Evolutionary conservation across 2,329 filamentous ascomycete genomes (phyloP).

Genomic region (Calonectria multiphialidica): DNA sequence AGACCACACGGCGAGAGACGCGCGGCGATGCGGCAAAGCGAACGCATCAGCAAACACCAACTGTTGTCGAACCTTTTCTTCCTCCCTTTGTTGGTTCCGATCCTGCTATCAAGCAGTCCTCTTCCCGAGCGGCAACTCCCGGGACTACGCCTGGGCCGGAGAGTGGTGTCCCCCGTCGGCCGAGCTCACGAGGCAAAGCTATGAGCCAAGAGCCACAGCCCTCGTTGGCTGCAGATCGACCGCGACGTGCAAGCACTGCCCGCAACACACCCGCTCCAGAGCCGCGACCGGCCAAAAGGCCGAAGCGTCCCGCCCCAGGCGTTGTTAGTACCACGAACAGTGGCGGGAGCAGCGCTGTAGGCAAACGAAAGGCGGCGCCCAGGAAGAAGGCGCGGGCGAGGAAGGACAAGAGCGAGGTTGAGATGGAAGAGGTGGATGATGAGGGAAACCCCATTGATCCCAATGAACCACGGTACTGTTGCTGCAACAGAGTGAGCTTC

Average conservation of each 20-base stretch:
- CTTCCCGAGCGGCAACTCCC: constrained; percentile 52
- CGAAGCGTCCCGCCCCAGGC: constrained; percentile 79
- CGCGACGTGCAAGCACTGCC: constrained; percentile 68
- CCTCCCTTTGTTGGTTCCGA: constrained; percentile 33
- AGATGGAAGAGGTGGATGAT: constrained; percentile 73
- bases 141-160: constrained; percentile 51
- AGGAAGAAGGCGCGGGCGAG: constrained; percentile 71
- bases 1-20: constrained; percentile 58
- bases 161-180: constrained; percentile 54
- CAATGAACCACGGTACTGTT: constrained; percentile 81
- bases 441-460: constrained; percentile 80
- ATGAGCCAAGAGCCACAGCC: constrained; percentile 63
- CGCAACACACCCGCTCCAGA: constrained; percentile 69
- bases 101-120: constrained; percentile 43
- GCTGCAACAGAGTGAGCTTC: constrained; percentile 84
- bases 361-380: constrained; percentile 77
- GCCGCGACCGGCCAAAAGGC: constrained; percentile 64
- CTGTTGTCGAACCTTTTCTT: constrained; percentile 26
- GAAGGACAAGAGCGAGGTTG: constrained; percentile 60
- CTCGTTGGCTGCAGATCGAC: constrained; percentile 64
- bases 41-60: constrained; percentile 48
- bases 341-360: constrained; percentile 75
- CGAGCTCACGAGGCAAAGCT: constrained; percentile 65
- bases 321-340: constrained; percentile 74
- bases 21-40: constrained; percentile 58